Evolutionary conservation across 495 filamentous ascomycete genomes (phyloP), one percentile per base, ranked within the genome.

Genomic region (Penicillium diatomitis): DNA sequence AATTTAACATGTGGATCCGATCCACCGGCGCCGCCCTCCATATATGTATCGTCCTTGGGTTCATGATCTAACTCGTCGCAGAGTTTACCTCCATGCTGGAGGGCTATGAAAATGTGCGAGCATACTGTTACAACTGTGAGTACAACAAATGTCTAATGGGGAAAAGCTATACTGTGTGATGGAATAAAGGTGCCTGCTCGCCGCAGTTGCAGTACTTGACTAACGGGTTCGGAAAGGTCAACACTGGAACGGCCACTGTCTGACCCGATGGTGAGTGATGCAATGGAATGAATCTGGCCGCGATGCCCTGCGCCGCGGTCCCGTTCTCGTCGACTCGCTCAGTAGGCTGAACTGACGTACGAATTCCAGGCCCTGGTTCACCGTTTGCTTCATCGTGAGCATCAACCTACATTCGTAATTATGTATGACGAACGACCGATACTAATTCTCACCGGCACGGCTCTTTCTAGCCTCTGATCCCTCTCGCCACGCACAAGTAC

Each of bases 61-160:
- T 7, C 46, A 39, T 61, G 28, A 53, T 33, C 5, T 40, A 34
- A 20, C 20, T 20, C 29, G 35, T 27, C 28, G 31, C 52, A 79
- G 76, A 79, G 46, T 78, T 79, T 56, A 68, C 70, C 2, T 71
- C 68, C 37, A 69, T 66, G 57, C 65, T 79, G 6, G 62, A 77
- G 52, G 76, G 73, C n/a, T 79, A 78, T 43, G 74, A 78, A 56
- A 58, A 73, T 48, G 72, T 77, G 6, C 68, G 74, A 32, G 76
- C 74, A 34, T 74, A 75, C 58, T 79, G 76, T 52, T 70, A 76
- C 35, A 78, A 79, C 47, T 79, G 74, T 77, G 53, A 48, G 73
- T 61, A 35, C 38, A 29, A 31, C 34, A 33, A 27, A 35, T 49
- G 27, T 41, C 11, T 38, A 33, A 8, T 27, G 20, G 20, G 20